Percentiles rank a stretch among this genome's conserved stretches.
phyloP scores from a whole-genome alignment of 495 filamentous ascomycete species.

The Cercophora scortea region DNA sequence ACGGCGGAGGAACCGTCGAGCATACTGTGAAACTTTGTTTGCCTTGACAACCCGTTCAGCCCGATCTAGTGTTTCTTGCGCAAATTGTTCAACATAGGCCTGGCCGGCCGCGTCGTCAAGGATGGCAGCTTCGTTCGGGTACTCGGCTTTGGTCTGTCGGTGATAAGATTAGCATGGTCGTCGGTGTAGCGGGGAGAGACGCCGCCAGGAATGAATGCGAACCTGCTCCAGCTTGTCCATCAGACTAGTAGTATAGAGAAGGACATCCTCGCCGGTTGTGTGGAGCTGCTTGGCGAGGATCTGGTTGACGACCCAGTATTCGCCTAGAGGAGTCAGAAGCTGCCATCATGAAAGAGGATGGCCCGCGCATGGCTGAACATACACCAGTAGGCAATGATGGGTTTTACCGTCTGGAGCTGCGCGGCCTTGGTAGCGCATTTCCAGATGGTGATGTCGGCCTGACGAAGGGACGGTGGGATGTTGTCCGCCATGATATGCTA shows the following conservation, averaged over 20 bases:
- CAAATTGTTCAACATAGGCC: constrained; percentile 93
- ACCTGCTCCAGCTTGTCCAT: constrained; percentile 92
- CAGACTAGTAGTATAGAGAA: constrained; percentile 67
- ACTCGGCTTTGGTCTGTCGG: constrained; percentile 54
- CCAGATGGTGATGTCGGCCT: constrained; percentile 62
- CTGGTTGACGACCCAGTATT: constrained; percentile 89
- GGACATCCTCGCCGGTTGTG: constrained; percentile 61
- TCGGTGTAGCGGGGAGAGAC: background rate
- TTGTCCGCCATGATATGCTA: constrained; percentile 54
- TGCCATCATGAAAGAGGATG: background rate
- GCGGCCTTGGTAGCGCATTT: constrained; percentile 70
- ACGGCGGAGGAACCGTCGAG: background rate
- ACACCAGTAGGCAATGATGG: constrained; percentile 94
- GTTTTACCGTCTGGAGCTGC: constrained; percentile 77
- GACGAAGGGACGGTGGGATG: constrained; percentile 67
- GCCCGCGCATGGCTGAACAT: constrained; percentile 25
- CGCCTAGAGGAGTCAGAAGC: constrained; percentile 46
- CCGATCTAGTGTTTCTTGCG: constrained; percentile 72
- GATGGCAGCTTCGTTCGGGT: constrained; percentile 54
- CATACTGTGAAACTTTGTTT: constrained; percentile 77
- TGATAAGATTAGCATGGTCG: background rate
- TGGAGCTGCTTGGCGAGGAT: constrained; percentile 78
- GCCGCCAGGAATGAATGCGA: constrained; percentile 7
- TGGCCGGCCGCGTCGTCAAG: constrained; percentile 75
- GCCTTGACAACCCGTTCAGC: constrained; percentile 75